Base-by-base conservation (phyloP, 1,284 basidiomycete genomes). In the Cutaneotrichosporon cavernicola region DNA sequence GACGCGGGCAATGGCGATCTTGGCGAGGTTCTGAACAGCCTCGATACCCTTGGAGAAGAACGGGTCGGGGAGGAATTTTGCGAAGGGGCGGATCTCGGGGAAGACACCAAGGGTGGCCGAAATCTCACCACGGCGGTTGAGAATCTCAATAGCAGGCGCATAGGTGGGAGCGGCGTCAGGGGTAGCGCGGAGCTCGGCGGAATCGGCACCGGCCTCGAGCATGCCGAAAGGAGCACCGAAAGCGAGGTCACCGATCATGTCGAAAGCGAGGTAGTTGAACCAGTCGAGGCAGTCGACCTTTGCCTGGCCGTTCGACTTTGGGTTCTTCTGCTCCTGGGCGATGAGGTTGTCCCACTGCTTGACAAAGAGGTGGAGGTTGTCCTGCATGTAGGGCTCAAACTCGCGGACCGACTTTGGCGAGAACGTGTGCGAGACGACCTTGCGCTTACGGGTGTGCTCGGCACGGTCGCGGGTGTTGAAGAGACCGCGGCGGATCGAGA, bases 141-240 rank as follows among this genome's bases (percentile, higher is more conserved):
- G 85, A 68, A 95, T 92, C 74, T 89, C 82, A 53, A 95, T 88
- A 13, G 91, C 93, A 2, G 91, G 89, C 60, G 92, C 87, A 73
- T 88, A 82, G 46, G 61, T 61, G 36, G 58, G 40, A 34, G 60
- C 22, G 31, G 69, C 61, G 32, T 65, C 49, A 49, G 68, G 63
- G 38, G 84, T 75, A 53, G 86, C 83, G 5, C 85, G 85, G 47
- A 86, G 88, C 8, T 87, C 84, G 1, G 90, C 91, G 13, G 86
- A 84, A 76, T 94, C 91, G 64, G 86, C 85, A 46, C 85, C 89
- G 6, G 88, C 86, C 61, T 86, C 77, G 64, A 97, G 84, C 93
- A 97, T 97, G 34, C 91, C 92, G 71, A 97, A 96, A 0, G 93
- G 88, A 13, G 86, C 85, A 11, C 92, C 92, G 70, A 94, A 94